These are phyloP conservation scores for Macrocybe gigantea DNA, from an alignment of 768 basidiomycete species.

Conservation along the genomic window DNA sequence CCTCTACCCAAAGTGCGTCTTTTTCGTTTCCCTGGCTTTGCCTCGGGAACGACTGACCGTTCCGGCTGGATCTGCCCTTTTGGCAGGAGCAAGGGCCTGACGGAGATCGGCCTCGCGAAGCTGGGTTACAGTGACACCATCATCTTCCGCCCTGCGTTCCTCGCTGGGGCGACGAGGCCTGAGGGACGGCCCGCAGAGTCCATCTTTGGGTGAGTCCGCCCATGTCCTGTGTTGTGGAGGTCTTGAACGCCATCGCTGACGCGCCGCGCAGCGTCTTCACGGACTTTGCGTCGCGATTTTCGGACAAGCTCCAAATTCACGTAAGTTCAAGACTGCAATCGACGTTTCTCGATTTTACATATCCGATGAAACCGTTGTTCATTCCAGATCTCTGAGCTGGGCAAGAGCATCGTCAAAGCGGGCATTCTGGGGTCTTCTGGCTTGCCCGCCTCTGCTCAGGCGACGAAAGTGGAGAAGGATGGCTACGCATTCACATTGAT, in stretches of 20 bases:
- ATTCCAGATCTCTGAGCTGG: constrained; percentile 44
- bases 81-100: constrained; percentile 66
- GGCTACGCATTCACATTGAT: constrained; percentile 48
- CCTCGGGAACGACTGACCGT: constrained; percentile 1
- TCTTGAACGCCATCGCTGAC: neutral
- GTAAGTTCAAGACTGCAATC: constrained; percentile 18
- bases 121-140: constrained; percentile 70
- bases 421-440: constrained; percentile 47
- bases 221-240: too few relatives aligned
- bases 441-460: constrained; percentile 37
- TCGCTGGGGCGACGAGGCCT: constrained; percentile 41
- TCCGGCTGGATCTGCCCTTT: neutral
- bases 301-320: constrained; percentile 35
- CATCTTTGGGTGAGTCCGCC: constrained; percentile 32
- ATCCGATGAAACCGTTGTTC: too few relatives aligned
- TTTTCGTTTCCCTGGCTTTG: neutral
- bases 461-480: constrained; percentile 32
- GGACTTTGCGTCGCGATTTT: constrained; percentile 29
- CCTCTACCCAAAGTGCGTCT: constrained; percentile 43
- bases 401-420: constrained; percentile 46
- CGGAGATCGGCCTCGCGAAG: constrained; percentile 60
- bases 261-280: constrained; percentile 27
- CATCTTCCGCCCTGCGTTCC: constrained; percentile 57
- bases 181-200: constrained; percentile 35
- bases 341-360: neutral